Conservation (phyloP, 306 rosid species). For the Gastrolobium bilobum region DNA sequence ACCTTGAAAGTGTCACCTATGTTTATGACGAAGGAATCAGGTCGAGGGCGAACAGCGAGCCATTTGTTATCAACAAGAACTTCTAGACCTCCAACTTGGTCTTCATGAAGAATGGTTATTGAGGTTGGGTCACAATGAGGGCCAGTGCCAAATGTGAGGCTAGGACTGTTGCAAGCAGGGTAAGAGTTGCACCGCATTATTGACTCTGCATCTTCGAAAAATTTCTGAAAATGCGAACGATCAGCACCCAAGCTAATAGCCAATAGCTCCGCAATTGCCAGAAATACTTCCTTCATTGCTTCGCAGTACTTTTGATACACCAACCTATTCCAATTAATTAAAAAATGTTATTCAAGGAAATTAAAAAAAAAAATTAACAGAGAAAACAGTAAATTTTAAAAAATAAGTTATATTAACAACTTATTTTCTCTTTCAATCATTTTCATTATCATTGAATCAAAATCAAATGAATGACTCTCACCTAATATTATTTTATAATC, state of each 20-base stretch:
- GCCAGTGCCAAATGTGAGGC: slow-evolving; percentile 71
- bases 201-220: slow-evolving; percentile 64
- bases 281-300: slow-evolving; percentile 59
- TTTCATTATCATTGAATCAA: no score
- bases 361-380: neutral
- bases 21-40: slow-evolving; percentile 62
- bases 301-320: slow-evolving; percentile 68
- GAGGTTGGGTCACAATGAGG: slow-evolving; percentile 83
- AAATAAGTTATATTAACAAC: no score
- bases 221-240: slow-evolving; percentile 44
- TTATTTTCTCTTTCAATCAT: no score
- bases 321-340: slow-evolving; percentile 47
- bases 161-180: slow-evolving; percentile 61
- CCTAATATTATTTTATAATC: no score
- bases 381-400: no score
- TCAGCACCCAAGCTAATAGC: slow-evolving; percentile 70
- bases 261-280: slow-evolving; percentile 64
- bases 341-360: neutral
- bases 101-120: slow-evolving; percentile 75
- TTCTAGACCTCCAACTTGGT: slow-evolving; percentile 73
- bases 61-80: slow-evolving; percentile 64
- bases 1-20: slow-evolving; percentile 82
- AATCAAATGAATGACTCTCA: no score
- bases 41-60: slow-evolving; percentile 65
- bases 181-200: slow-evolving; percentile 74